These are phyloP conservation scores for Nemania sp. DNA, from an alignment of 2,329 filamentous ascomycete species.

Conservation along the genomic window DNA sequence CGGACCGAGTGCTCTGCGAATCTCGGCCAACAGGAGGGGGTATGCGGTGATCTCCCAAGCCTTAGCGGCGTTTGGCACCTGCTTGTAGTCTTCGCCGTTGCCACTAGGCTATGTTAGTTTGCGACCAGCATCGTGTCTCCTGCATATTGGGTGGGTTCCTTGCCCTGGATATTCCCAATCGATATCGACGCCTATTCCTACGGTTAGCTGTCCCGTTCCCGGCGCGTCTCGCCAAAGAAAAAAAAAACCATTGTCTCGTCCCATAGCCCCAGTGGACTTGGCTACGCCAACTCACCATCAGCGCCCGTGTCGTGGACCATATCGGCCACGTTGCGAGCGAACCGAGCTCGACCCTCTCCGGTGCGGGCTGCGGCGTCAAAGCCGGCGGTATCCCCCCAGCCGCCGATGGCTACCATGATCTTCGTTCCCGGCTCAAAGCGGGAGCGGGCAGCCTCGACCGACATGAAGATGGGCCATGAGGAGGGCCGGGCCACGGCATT, in stretches of 20 bases:
- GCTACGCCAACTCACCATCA: conserved; percentile 51
- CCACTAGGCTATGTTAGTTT: conserved; percentile 49
- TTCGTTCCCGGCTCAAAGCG: conserved; percentile 59
- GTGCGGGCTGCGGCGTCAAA: conserved; percentile 57
- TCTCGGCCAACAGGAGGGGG: conserved; percentile 61
- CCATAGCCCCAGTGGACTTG: neutral
- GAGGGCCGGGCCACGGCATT: conserved; percentile 47
- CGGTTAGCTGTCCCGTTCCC: neutral
- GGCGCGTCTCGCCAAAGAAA: neutral
- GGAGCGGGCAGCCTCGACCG: conserved; percentile 54
- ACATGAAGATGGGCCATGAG: conserved; percentile 57
- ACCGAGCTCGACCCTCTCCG: conserved; percentile 52
- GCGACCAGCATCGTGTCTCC: neutral
- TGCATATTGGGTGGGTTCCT: conserved; percentile 1
- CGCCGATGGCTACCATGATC: conserved; percentile 67
- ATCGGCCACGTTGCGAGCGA: conserved; percentile 60
- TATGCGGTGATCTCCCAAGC: conserved; percentile 64
- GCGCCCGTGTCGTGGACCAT: conserved; percentile 60
- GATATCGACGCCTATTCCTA: conserved; percentile 54
- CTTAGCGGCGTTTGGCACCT: conserved; percentile 62
- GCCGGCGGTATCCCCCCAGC: conserved; percentile 65
- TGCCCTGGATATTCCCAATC: conserved; percentile 64
- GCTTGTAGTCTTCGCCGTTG: conserved; percentile 71
- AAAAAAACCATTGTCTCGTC: neutral
- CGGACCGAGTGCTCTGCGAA: conserved; percentile 61